These are phyloP conservation scores for Rosellinia necatrix DNA, from an alignment of 2,329 filamentous ascomycete species.

Conservation along the genomic window DNA sequence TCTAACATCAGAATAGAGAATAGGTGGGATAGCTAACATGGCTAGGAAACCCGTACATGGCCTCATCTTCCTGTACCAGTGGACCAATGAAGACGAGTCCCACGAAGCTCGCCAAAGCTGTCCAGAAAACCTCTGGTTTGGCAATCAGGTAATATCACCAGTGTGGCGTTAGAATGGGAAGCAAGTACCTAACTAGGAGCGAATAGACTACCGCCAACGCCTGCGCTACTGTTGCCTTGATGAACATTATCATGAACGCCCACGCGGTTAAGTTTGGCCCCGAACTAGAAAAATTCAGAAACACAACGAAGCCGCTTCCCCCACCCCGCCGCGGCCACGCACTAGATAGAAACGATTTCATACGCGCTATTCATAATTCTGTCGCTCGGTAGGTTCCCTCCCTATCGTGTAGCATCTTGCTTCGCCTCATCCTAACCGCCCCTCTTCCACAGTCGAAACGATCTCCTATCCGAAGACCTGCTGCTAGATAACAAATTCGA, in stretches of 20 bases:
- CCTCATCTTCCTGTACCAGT: slow-evolving; percentile 87
- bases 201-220: slow-evolving; percentile 76
- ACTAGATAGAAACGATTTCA: slow-evolving; percentile 74
- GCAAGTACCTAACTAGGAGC: too few species aligned
- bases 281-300: slow-evolving; percentile 73
- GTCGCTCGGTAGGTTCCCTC: slow-evolving; percentile 66
- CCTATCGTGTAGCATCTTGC: not conserved
- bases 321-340: slow-evolving; percentile 76
- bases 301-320: slow-evolving; percentile 68
- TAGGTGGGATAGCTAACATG: not conserved
- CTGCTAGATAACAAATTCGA: slow-evolving; percentile 62
- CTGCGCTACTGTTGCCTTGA: slow-evolving; percentile 88
- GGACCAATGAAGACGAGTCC: slow-evolving; percentile 56
- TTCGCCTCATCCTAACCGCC: not conserved
- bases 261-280: slow-evolving; percentile 68
- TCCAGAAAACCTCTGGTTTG: slow-evolving; percentile 82
- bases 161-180: too few species aligned
- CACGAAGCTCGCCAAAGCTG: slow-evolving; percentile 56
- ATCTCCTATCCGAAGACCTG: slow-evolving; percentile 75
- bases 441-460: slow-evolving; percentile 62
- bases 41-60: slow-evolving; percentile 75
- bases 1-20: slow-evolving; percentile 25
- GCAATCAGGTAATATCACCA: slow-evolving; percentile 77
- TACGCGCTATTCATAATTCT: slow-evolving; percentile 85
- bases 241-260: slow-evolving; percentile 93